These are phyloP conservation scores for Carex pumila DNA, from an alignment of 176 grass and related monocot species.

Conservation along the genomic window DNA sequence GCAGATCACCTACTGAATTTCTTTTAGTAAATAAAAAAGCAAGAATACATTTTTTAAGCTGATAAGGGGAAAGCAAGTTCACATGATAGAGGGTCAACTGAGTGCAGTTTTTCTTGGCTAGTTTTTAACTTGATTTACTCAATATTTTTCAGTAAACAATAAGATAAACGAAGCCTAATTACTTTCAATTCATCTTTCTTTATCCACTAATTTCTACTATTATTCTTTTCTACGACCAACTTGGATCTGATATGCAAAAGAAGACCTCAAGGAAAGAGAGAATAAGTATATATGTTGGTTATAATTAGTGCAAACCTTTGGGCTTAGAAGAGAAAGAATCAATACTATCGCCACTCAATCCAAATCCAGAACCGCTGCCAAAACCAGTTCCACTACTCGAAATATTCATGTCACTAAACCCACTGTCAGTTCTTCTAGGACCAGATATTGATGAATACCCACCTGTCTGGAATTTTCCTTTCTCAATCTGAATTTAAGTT, in stretches of 20 bases:
- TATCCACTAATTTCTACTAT: background rate
- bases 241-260: background rate
- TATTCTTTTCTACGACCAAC: background rate
- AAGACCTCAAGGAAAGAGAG: background rate
- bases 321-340: constrained; percentile 41
- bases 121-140: no score
- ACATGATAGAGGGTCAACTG: no score
- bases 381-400: constrained; percentile 37
- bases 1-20: no score
- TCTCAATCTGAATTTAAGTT: constrained; percentile 46
- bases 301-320: constrained; percentile 49
- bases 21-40: no score
- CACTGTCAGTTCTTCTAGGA: constrained; percentile 42
- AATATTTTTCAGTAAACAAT: background rate
- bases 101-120: no score
- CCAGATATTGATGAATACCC: constrained; percentile 43
- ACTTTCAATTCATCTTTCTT: background rate
- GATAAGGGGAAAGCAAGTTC: background rate
- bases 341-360: constrained; percentile 30
- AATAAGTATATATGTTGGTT: background rate
- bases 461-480: constrained; percentile 47
- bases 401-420: constrained; percentile 53
- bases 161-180: background rate
- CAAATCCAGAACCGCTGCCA: constrained; percentile 49
- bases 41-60: no score